A percentile compares a stretch with the other conserved stretches of the same genome.
phyloP scores from a whole-genome alignment of 768 basidiomycete species.

The Collybia mongolica region DNA sequence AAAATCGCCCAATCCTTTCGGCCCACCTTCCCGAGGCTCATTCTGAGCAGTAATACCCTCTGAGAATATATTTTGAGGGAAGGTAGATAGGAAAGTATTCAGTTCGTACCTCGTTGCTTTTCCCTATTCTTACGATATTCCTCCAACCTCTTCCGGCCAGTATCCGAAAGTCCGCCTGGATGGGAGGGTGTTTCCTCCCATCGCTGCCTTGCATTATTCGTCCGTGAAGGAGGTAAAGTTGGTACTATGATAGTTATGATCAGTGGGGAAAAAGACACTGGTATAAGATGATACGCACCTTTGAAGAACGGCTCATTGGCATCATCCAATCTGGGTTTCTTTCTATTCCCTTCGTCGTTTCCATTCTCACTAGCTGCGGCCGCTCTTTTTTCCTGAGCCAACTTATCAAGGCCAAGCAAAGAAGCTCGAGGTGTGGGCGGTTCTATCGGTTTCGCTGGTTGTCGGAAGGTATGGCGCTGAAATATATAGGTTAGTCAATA shows the following conservation, averaged over 20 bases:
- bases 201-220: conserved; percentile 63
- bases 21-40: conserved; percentile 54
- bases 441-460: conserved; percentile 70
- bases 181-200: conserved; percentile 94
- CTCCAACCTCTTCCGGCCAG: conserved; percentile 68
- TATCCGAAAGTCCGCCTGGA: conserved; percentile 83
- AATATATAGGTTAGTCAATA: not conserved
- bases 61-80: conserved; percentile 21
- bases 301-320: conserved; percentile 80
- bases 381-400: conserved; percentile 86
- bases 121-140: conserved; percentile 74
- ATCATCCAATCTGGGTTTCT: conserved; percentile 64
- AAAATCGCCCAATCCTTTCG: conserved; percentile 88
- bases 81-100: not conserved
- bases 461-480: conserved; percentile 79
- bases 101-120: conserved; percentile 56
- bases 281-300: conserved; percentile 44
- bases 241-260: conserved; percentile 63
- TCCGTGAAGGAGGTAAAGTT: conserved; percentile 56
- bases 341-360: conserved; percentile 51
- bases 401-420: conserved; percentile 80
- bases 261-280: not conserved
- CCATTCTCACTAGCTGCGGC: conserved; percentile 45
- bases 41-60: conserved; percentile 72
- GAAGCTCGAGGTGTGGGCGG: conserved; percentile 80